phyloP scores from a whole-genome alignment of 2,329 filamentous ascomycete genomes.

The Diaporthe ilicicola region DNA sequence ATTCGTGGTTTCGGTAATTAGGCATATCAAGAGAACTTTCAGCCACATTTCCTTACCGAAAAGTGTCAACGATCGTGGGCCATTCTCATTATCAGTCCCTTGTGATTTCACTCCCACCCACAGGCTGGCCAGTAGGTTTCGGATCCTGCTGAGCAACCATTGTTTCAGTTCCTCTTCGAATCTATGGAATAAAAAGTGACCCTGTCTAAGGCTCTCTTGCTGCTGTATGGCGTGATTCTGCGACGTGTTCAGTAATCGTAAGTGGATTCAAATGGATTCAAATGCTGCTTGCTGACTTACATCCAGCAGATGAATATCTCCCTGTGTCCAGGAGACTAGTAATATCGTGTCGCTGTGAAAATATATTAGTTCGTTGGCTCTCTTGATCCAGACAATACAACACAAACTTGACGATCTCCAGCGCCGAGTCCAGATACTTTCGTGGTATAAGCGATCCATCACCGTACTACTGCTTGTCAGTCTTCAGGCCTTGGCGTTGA shows the following conservation, averaged over 20 bases:
- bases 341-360: background rate
- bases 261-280: no score
- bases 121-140: background rate
- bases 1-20: no score
- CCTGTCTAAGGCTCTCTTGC: background rate
- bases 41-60: no score
- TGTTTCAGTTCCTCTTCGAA: accelerated
- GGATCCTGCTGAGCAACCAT: background rate
- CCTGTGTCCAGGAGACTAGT: background rate
- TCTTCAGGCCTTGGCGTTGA: background rate
- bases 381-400: accelerated
- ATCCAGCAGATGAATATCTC: background rate
- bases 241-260: background rate
- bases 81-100: background rate
- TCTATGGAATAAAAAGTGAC: background rate
- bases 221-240: background rate
- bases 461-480: background rate
- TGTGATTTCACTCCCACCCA: background rate
- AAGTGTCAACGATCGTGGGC: no score
- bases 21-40: no score
- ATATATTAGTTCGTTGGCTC: background rate
- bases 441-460: background rate
- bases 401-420: background rate
- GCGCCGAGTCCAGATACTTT: background rate
- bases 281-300: background rate